Evolutionary conservation across 768 basidiomycete species (phyloP).

Genomic region (Exsudoporus frostii): DNA sequence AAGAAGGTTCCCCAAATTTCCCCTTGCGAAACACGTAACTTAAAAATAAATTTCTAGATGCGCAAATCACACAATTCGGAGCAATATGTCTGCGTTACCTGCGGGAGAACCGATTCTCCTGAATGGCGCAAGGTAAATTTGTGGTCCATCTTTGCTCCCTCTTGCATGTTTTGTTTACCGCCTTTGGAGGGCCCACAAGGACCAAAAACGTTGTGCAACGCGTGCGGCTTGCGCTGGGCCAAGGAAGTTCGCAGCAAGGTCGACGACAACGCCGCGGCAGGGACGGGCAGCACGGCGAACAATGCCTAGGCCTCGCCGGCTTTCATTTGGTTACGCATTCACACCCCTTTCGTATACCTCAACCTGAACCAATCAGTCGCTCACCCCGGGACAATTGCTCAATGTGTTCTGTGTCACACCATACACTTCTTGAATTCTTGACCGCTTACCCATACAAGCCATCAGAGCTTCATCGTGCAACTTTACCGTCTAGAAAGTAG

Average conservation of each 20-base stretch:
- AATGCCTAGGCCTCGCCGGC: slow-evolving; percentile 8
- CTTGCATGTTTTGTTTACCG: slow-evolving; percentile 20
- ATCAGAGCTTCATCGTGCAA: slow-evolving; percentile 4
- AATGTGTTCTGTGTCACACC: neutral
- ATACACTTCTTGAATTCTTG: slow-evolving; percentile 19
- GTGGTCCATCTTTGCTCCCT: neutral
- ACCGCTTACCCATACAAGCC: slow-evolving; percentile 1
- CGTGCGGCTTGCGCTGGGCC: slow-evolving; percentile 92
- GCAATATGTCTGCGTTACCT: slow-evolving; percentile 86
- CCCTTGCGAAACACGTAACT: neutral
- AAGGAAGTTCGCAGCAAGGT: slow-evolving; percentile 57
- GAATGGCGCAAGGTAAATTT: slow-evolving; percentile 86
- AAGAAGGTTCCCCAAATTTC: slow-evolving; percentile 50
- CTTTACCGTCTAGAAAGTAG: slow-evolving; percentile 9
- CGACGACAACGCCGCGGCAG: slow-evolving; percentile 32
- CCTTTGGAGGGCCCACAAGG: slow-evolving; percentile 76
- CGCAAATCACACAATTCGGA: slow-evolving; percentile 48
- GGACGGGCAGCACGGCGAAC: slow-evolving; percentile 19
- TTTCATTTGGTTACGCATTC: neutral
- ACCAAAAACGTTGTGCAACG: slow-evolving; percentile 97
- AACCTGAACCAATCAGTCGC: slow-evolving; percentile 4
- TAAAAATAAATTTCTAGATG: slow-evolving; percentile 12
- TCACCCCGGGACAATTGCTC: slow-evolving; percentile 2
- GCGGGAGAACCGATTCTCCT: slow-evolving; percentile 92
- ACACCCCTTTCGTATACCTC: slow-evolving; percentile 1